Evolutionary conservation across 768 basidiomycete genomes (phyloP), one percentile per base, ranked within the genome.

Genomic region (Leccinum subtestaceum): DNA sequence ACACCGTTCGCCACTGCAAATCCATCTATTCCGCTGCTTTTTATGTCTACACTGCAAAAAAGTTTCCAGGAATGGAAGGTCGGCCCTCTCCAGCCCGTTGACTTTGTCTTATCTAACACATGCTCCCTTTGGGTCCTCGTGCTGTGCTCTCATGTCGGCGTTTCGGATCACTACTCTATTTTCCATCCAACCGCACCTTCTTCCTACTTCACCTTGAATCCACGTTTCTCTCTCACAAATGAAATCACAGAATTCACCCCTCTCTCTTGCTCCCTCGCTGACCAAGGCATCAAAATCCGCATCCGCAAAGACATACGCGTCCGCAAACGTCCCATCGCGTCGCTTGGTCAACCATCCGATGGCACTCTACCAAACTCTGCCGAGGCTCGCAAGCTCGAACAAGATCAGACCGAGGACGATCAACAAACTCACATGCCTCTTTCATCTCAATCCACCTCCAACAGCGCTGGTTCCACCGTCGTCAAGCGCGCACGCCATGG

Each of bases 201-300:
- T 67, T 51, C 23, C 52, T 31, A 36, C 57, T 31, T 53, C n/a
- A 43, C 62, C 29, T 45, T 13, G 36, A 34, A 21, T 32, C 32
- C 43, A 52, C 55, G 21, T 58, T 36, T 48, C 27, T 55, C 34
- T 43, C 34, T 17, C 49, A 17, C 5, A 46, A 45, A 52, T 46
- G 27, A 43, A 47, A 10, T 36, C 31, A 4, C 21, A 94, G 94
- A 94, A 74, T 94, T 92, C 4, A 95, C 94, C 0, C 85, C 88
- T 3, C 81, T 96, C 1, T 95, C 94, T 2, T 91, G 88, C 63
- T 91, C 91, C 0, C 83, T 95, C 56, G 93, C 93, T n/a, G 93
- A 95, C 69, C 94, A 95, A 74, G 94, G 94, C 23, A 93, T 95
- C 75, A 96, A 95, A 75, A 95, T 96, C 55, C 87, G 93, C 31